These are phyloP conservation scores for Gracilaria domingensis DNA, from an alignment of 23 red algal genomes.

Conservation along the genomic window DNA sequence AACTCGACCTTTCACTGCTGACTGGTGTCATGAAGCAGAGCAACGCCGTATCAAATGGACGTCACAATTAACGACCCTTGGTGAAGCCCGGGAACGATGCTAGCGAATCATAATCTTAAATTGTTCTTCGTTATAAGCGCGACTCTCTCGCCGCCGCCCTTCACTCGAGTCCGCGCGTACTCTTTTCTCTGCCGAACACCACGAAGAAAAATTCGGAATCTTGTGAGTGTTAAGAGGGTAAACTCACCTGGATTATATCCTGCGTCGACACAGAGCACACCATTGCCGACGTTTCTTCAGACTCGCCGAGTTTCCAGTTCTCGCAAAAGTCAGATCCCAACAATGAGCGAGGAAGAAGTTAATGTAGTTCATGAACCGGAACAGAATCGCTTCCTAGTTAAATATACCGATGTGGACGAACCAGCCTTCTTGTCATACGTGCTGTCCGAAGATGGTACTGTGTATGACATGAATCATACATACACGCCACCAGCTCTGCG, in stretches of 20 bases:
- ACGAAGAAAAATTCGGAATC: not conserved
- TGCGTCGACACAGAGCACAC: not conserved
- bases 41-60: no score
- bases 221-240: not conserved
- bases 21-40: no score
- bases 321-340: not conserved
- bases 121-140: not conserved
- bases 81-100: no score
- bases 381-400: not conserved
- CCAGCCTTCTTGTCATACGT: slow-evolving; percentile 62
- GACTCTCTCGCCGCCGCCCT: not conserved
- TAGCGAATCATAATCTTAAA: no score
- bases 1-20: no score
- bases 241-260: not conserved
- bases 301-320: not conserved
- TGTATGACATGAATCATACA: slow-evolving; percentile 64
- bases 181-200: not conserved
- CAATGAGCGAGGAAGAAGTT: not conserved
- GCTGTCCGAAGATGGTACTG: not conserved
- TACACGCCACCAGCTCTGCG: slow-evolving; percentile 65
- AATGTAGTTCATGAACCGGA: slow-evolving; percentile 26
- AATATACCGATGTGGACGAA: slow-evolving; percentile 9
- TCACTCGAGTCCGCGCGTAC: not conserved
- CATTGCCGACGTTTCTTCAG: not conserved
- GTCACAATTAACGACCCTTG: no score